Evolutionary conservation across 2,329 filamentous ascomycete species (phyloP).

Genomic region (Domatiomyces globalis): DNA sequence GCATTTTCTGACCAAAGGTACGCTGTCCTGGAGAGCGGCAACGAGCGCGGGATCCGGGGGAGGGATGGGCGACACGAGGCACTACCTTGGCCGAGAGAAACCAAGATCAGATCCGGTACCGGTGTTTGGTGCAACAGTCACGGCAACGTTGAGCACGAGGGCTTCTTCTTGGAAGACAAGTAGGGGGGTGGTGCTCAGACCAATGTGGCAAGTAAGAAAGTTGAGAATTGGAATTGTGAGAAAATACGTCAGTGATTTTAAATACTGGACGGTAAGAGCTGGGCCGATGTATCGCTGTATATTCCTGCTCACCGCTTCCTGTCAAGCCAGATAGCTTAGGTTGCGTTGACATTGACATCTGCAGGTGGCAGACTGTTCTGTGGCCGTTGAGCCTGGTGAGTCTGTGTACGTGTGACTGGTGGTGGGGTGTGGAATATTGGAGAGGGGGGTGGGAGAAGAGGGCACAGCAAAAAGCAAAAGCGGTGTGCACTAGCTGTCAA

Average conservation of each 20-base stretch:
- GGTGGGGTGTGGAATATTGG: too few species aligned
- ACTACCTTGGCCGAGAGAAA: not conserved
- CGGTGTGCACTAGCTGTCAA: too few species aligned
- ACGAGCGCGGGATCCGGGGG: not conserved
- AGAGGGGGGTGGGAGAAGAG: not conserved
- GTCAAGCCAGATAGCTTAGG: not conserved
- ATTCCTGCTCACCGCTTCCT: not conserved
- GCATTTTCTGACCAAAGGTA: conserved; percentile 1
- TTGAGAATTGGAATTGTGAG: not conserved
- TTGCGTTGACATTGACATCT: not conserved
- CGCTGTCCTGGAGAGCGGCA: not conserved
- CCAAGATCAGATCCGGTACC: not conserved
- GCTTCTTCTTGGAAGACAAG: not conserved
- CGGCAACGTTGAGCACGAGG: not conserved
- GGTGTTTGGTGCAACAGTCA: not conserved
- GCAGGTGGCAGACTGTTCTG: not conserved
- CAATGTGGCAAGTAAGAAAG: not conserved
- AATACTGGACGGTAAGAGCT: not conserved
- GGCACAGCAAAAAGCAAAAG: too few species aligned
- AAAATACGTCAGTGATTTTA: not conserved
- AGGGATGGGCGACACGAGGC: not conserved
- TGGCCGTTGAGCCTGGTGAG: not conserved
- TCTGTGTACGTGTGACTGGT: not conserved
- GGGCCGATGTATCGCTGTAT: not conserved
- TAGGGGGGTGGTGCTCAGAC: not conserved